Evolutionary conservation across 345 rosid genomes (phyloP), one percentile per base, ranked within the genome.

Genomic region (Populus euphratica): DNA sequence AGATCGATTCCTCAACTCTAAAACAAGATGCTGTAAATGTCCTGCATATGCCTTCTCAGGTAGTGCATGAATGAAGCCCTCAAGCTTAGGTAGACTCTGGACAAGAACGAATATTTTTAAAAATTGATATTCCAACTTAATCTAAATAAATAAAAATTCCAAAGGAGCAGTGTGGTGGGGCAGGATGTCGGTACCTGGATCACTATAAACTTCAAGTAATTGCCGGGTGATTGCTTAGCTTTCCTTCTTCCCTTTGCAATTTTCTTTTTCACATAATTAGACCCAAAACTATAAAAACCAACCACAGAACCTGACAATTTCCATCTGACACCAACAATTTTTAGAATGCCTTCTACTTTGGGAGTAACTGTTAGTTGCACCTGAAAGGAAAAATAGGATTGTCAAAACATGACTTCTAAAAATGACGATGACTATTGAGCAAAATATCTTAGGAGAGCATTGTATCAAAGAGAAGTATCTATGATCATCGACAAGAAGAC

Each of bases 271-370:
- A 71, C 77, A 77, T 83, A 78, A 82, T 80, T 80, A 59, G 86
- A 78, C 35, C 85, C 89, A 77, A 96, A 96, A 77, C 88, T 86
- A 78, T 85, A 86, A 56, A 86, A 88, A 80, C 99, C 94, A 81
- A 85, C 84, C 38, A 94, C 86, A 59, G 92, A 96, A 79, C 93
- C 93, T 68, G 95, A 91, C 72, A 96, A 76, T 84, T 90, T 90
- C 99, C 99, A 96, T 82, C 92, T 89, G 71, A 96, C 90, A 68
- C 99, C 99, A 25, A 89, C 86, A 86, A 96, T 88, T 84, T 85
- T 96, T 65, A 96, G 91, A 83, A 74, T 78, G 80, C 99, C 98
- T 94, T 93, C 98, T 63, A 83, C 88, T 71, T 74, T 84, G 35
- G 99, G 97, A 77, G 93, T 96, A 71, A 96, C 97, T 27, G 87